These are phyloP conservation scores for Gossypium gossypioides DNA, from an alignment of 441 rosid genomes.

Conservation along the genomic window DNA sequence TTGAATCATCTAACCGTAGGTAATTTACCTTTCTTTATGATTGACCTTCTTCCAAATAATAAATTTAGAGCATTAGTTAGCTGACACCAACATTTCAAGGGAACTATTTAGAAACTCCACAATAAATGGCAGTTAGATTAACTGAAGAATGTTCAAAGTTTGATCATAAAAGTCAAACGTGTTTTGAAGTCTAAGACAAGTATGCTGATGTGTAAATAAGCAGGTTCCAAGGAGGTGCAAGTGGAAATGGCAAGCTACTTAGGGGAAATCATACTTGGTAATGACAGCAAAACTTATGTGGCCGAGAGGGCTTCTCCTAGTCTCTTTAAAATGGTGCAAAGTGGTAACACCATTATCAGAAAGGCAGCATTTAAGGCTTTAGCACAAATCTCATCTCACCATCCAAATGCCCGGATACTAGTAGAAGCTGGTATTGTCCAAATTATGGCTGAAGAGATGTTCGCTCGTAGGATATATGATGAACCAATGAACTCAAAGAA, in stretches of 20 bases:
- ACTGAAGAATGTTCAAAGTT: background rate
- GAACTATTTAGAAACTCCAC: no score
- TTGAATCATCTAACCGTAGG: constrained; percentile 60
- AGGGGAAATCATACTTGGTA: constrained; percentile 54
- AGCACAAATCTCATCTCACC: constrained; percentile 54
- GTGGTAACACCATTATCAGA: constrained; percentile 41
- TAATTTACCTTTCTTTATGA: constrained; percentile 16
- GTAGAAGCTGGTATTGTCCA: constrained; percentile 50
- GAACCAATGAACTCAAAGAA: constrained; percentile 55
- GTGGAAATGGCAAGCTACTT: constrained; percentile 64
- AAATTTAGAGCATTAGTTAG: background rate
- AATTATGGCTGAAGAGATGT: constrained; percentile 65
- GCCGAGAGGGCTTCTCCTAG: constrained; percentile 60
- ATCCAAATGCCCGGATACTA: constrained; percentile 48
- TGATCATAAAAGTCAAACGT: background rate
- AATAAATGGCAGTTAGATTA: background rate
- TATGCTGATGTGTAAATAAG: background rate
- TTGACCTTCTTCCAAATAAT: background rate
- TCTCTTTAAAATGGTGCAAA: constrained; percentile 56
- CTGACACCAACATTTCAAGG: background rate
- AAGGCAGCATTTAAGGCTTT: constrained; percentile 59
- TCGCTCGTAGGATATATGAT: constrained; percentile 39
- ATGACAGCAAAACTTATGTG: constrained; percentile 47
- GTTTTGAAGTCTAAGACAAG: background rate
- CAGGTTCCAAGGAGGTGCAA: constrained; percentile 63